Evolutionary conservation across 495 filamentous ascomycete genomes (phyloP).

Genomic region (Neurospora sp.): DNA sequence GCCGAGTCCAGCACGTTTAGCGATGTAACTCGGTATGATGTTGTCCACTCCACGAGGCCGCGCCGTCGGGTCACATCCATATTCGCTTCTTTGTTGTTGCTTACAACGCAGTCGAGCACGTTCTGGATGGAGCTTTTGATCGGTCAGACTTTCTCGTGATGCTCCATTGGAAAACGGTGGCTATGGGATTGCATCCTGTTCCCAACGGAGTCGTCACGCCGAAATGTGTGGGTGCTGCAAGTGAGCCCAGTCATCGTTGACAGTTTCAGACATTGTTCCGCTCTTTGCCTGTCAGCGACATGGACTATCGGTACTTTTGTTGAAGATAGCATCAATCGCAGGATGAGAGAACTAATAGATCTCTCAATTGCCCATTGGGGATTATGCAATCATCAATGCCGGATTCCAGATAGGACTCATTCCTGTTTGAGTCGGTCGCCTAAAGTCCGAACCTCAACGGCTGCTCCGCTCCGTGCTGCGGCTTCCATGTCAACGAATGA

Average conservation of each 20-base stretch:
- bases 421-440: not conserved
- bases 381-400: not conserved
- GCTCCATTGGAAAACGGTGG: not conserved
- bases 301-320: not conserved
- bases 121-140: not conserved
- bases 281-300: not conserved
- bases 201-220: not conserved
- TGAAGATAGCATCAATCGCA: not conserved
- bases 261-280: not conserved
- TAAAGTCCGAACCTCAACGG: not conserved
- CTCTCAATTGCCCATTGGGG: not conserved
- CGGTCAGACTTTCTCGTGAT: not conserved
- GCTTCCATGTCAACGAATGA: not conserved
- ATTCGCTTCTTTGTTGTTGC: not conserved
- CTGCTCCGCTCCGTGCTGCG: not conserved
- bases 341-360: not conserved
- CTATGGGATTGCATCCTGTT: not conserved
- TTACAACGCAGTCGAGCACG: not conserved
- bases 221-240: not conserved
- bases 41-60: not conserved
- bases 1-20: not conserved
- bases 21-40: not conserved
- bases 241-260: not conserved
- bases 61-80: not conserved
- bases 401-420: not conserved